Evolutionary conservation across 163 green algal species (phyloP), one percentile per base, ranked within the genome.

Genomic region (Chlamydomonas reinhardtii): DNA sequence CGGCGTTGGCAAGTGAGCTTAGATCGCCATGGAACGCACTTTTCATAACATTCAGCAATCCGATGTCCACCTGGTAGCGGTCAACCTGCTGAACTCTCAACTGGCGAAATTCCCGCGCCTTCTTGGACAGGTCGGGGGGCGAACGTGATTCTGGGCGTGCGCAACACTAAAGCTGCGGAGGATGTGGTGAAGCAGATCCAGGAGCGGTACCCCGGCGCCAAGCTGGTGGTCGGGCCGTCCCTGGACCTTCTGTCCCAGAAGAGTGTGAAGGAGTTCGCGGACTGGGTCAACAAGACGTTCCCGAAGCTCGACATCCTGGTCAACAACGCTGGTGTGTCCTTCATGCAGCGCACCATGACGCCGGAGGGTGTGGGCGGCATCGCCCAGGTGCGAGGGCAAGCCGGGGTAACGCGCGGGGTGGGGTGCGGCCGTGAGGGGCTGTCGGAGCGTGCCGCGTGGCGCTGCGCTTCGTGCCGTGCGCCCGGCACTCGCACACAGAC

Each of bases 261-360:
- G 24, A 95, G 90, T 69, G 90, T 97, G 0, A 83, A 90, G 6
- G 64, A 73, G 2, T 97, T 97, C 90, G 95, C 92, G 0, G 85
- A 85, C 0, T 69, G 80, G 43, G 66, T 93, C 24, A 32, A 93
- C 88, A 87, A 90, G 29, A 74, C 89, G 25, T 89, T 87, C 24
- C 54, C 82, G 0, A 48, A 85, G 4, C 86, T 97, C 24, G 29
- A 97, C 83, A 91, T 96, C 54, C 88, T 97, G 29, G 74, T 98
- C 14, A 97, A 97, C 91, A 98, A 97, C 68, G 95, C 95, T 24
- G 95, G 95, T 25, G 89, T 92, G 22, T 94, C 91, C 22, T 94
- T 94, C 71, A 91, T 91, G 84, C 88, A 82, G 56, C 91, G 91
- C 35, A 90, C 75, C 54, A 92, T 92, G 43, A 98, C 95, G 0